Evolutionary conservation across 768 basidiomycete species (phyloP).

Genomic region (Hygrophorus russula): DNA sequence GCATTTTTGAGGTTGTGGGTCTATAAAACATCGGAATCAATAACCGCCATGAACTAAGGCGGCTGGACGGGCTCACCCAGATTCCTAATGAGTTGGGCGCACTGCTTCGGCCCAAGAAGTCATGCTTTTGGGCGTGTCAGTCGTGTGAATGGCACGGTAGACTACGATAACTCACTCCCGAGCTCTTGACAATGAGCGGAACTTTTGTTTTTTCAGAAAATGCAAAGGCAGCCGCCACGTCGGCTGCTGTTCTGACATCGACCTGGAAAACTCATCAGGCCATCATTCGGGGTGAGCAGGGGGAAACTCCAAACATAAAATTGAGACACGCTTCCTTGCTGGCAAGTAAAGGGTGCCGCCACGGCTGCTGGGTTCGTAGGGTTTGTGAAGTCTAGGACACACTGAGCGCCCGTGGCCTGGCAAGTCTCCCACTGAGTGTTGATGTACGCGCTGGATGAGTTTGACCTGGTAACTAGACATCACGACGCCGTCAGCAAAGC

Average conservation of each 20-base stretch:
- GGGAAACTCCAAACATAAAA: constrained; percentile 22
- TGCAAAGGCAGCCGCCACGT: constrained; percentile 32
- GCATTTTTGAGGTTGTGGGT: constrained; percentile 31
- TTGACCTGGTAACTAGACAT: constrained; percentile 12
- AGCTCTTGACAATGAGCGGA: constrained; percentile 40
- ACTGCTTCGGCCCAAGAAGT: constrained; percentile 38
- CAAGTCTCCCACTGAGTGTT: constrained; percentile 47
- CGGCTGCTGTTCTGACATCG: constrained; percentile 26
- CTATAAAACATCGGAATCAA: constrained; percentile 11
- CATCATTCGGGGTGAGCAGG: neutral
- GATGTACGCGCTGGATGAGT: constrained; percentile 14
- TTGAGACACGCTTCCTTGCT: constrained; percentile 24
- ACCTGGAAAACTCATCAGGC: constrained; percentile 19
- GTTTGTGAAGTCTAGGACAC: constrained; percentile 31
- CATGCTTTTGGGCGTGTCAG: constrained; percentile 22
- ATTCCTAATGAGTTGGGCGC: constrained; percentile 30
- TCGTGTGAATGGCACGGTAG: neutral
- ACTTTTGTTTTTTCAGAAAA: constrained; percentile 27
- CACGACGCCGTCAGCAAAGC: neutral
- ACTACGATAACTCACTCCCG: constrained; percentile 27
- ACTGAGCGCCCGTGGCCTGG: constrained; percentile 31
- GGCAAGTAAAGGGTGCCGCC: constrained; percentile 19
- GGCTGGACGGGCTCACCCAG: constrained; percentile 24
- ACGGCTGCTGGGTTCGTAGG: constrained; percentile 20
- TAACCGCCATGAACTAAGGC: neutral